Percentiles rank a stretch among this genome's conserved stretches.
These are phyloP conservation scores for Phascolomyces articulosus DNA, from an alignment of 371 early-diverging fungal species.

Conservation along the genomic window DNA sequence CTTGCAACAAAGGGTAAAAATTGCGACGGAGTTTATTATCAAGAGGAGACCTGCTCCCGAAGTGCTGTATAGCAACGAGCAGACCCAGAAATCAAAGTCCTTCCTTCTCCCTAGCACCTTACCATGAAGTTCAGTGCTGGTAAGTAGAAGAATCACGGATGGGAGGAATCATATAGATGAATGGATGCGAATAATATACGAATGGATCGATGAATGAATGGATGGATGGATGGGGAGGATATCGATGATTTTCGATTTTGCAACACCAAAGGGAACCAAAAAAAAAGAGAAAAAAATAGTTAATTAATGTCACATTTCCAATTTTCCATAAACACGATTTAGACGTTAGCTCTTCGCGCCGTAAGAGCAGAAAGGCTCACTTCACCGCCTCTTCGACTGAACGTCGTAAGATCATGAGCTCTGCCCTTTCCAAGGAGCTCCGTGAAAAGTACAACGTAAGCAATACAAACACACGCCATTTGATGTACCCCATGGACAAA, in stretches of 20 bases:
- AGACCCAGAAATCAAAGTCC: slow-evolving; percentile 2
- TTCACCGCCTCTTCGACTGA: slow-evolving; percentile 94
- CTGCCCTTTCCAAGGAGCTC: slow-evolving; percentile 95
- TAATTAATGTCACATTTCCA: slow-evolving; percentile 1
- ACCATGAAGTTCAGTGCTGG: slow-evolving; percentile 18
- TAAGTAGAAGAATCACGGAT: neutral
- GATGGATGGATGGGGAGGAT: slow-evolving; percentile 1
- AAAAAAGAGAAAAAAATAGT: too few relatives aligned
- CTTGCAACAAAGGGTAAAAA: too few relatives aligned
- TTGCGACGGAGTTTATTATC: slow-evolving; percentile 3
- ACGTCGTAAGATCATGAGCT: slow-evolving; percentile 95
- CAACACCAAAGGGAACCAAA: too few relatives aligned
- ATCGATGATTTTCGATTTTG: too few relatives aligned
- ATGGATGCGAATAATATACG: neutral
- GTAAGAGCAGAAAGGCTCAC: slow-evolving; percentile 98
- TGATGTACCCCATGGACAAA: too few relatives aligned
- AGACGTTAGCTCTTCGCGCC: slow-evolving; percentile 93
- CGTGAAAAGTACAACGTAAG: slow-evolving; percentile 93
- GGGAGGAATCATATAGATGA: neutral
- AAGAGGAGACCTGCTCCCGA: neutral
- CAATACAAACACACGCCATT: too few relatives aligned
- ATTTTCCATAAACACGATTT: neutral
- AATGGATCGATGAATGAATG: slow-evolving; percentile 9
- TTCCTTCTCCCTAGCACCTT: slow-evolving; percentile 6
- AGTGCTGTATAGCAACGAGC: neutral